phyloP scores from a whole-genome alignment of 129 eudicot species.

The Sambucus nigra region DNA sequence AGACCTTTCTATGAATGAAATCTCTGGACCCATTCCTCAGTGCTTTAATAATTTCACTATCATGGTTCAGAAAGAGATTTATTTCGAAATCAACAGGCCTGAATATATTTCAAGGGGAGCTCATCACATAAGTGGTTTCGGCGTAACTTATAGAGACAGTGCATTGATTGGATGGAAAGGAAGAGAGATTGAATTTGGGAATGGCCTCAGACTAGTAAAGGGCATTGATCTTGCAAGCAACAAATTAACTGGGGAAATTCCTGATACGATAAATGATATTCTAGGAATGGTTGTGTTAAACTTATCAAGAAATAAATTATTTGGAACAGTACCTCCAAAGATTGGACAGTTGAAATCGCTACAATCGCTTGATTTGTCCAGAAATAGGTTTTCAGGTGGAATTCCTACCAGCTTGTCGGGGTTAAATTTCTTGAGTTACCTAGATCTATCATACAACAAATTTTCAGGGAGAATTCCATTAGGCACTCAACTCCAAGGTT shows the following conservation, averaged over 20 bases:
- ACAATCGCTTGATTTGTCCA: constrained; percentile 23
- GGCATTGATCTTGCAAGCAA: too few relatives aligned
- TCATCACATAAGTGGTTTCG: neutral
- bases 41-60: too few relatives aligned
- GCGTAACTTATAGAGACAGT: neutral
- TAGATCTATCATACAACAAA: constrained; percentile 26
- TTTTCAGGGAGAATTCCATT: constrained; percentile 23
- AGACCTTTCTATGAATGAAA: constrained; percentile 22
- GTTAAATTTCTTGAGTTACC: constrained; percentile 9
- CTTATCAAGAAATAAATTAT: constrained; percentile 16
- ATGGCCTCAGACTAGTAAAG: too few relatives aligned
- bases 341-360: constrained; percentile 19
- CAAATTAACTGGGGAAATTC: too few relatives aligned
- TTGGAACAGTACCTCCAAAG: constrained; percentile 20
- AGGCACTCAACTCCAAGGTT: constrained; percentile 25
- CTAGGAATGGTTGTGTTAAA: constrained; percentile 12
- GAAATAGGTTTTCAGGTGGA: constrained; percentile 14
- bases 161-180: neutral
- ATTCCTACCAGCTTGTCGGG: constrained; percentile 19
- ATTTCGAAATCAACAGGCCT: too few relatives aligned
- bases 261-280: neutral
- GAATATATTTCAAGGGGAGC: too few relatives aligned
- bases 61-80: constrained; percentile 1
- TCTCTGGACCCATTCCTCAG: constrained; percentile 23
- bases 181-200: too few relatives aligned